Evolutionary conservation across 202 grass and related monocot genomes (phyloP).

Genomic region (Zizania palustris): DNA sequence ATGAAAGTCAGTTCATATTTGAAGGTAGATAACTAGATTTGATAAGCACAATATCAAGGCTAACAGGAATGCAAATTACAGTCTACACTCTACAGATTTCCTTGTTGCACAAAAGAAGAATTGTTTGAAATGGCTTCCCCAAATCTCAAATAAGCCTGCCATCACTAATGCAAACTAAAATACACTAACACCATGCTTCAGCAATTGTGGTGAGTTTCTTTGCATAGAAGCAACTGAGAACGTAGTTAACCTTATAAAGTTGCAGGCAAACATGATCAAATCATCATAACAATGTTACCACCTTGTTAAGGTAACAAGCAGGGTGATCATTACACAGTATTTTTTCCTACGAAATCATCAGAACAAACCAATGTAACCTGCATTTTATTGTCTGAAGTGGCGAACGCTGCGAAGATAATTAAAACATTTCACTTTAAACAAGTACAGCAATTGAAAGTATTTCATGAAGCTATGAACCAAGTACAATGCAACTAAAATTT

Average conservation of each 20-base stretch:
- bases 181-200: neutral
- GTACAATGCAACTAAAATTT: conserved; percentile 34
- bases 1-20: neutral
- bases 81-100: no score
- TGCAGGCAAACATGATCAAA: conserved; percentile 9
- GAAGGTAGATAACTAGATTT: neutral
- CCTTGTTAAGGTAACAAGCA: neutral
- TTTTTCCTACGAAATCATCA: conserved; percentile 13
- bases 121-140: neutral
- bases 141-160: neutral
- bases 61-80: neutral
- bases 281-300: neutral
- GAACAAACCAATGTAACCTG: neutral
- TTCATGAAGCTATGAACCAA: conserved; percentile 37
- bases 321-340: neutral
- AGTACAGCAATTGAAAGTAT: conserved; percentile 55
- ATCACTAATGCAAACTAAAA: neutral
- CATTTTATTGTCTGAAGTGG: conserved; percentile 35
- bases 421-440: conserved; percentile 38
- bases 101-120: neutral
- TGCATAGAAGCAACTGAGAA: neutral
- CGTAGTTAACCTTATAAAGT: neutral
- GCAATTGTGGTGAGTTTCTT: neutral
- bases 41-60: neutral
- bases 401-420: conserved; percentile 3